Evolutionary conservation across 371 early-diverging fungal genomes (phyloP), one percentile per base, ranked within the genome.

Genomic region (Circinella minor): DNA sequence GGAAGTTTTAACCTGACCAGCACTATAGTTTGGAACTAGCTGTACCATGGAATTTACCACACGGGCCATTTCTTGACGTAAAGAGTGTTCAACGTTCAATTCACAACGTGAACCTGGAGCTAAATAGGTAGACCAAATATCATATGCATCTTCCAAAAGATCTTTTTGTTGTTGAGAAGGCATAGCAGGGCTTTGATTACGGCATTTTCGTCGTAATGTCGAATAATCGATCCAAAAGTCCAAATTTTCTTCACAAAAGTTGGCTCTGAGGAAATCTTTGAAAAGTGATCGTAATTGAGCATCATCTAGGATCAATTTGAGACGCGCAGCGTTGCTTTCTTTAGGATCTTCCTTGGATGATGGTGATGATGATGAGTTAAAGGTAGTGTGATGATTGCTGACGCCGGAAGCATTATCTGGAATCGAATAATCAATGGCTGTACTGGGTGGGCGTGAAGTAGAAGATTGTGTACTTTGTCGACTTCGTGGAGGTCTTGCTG

Each of bases 181-280:
- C 69, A 75, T 61, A 0, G 80, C 79, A 3, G 81, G 82, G 17
- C 77, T 80, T 69, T 78, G 77, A 20, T 71, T 76, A 15, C 80
- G 73, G 55, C 67, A 76, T 71, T 79, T 76, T 67, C 84, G 73
- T 54, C 75, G 61, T 48, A 86, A 36, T 34, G 82, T 75, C 59
- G 65, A 76, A 64, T 82, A 77, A 66, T 93, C 91, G 18, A 88
- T 80, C 85, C 88, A 88, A 62, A 92, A 93, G 49, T 88, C 83
- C 39, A 91, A 74, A 63, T 92, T 93, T 63, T 93, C 93, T 67
- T 90, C 90, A 70, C 91, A 92, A 65, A 89, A 89, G 65, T 91
- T 89, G 36, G 87, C 83, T 18, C 86, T 79, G 34, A 90, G 72
- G 71, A 90, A 92, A 62, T 83, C 86, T 70, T 89, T 88, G 76